Base-by-base conservation (phyloP, 306 rosid species). In the Malus domestica region DNA sequence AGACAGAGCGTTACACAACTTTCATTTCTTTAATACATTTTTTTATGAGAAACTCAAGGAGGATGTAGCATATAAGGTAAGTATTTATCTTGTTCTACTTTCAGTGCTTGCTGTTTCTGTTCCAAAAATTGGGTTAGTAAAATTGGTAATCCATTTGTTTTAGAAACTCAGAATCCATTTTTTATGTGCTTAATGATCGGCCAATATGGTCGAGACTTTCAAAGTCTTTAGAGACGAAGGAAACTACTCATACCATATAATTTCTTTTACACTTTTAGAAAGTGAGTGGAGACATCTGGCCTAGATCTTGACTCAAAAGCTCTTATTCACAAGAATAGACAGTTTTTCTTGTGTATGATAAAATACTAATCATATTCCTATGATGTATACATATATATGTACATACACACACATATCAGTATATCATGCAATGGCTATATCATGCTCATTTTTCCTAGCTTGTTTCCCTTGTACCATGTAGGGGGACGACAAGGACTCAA, bases 11-110 rank as follows among this genome's bases (percentile, higher is more conserved):
- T 82, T 70, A 72, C 80, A 79, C n/a, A 88, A 87, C 76, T 95
- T 83, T 86, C 97, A 92, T 83, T 89, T 95, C 79, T 88, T 95
- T 80, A 95, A 92, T 78, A 95, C 98, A 33, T 95, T 86, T 86
- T 95, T 95, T 80, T 95, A 92, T 86, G 77, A 89, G 72, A 95
- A 94, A 93, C 95, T 95, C 68, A 88, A 85, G 83, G 95, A 92
- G 79, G 97, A 94, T 78, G 88, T 87, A 54, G 86, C 92, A 59
- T 78, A 79, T 81, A 87, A 95, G 98, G 98, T 94, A 84, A 23
- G 58, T 57, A 32, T 80, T 55, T 67, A 20, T 52, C 18, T 51
- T 40, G 27, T 45, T 73, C 70, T 70, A 60, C 32, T 52, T 70
- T 67, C 40, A 51, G n/a, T 49, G 60, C 61, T 44, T 54, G 65